phyloP scores from a whole-genome alignment of 371 early-diverging fungal genomes.

The Parasitella parasitica region DNA sequence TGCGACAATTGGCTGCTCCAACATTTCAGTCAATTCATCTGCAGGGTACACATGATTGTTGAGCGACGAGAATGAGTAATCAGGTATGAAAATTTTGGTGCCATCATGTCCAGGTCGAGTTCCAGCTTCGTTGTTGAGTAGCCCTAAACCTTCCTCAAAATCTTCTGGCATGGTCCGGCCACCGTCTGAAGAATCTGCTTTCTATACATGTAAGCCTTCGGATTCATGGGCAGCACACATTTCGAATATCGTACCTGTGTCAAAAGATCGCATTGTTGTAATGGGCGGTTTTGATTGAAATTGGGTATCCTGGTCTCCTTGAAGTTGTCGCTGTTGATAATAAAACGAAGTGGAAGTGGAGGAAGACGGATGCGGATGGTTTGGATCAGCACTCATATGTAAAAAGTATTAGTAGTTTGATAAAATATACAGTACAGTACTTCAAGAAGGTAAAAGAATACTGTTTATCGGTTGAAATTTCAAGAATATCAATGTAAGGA shows the following conservation, averaged over 20 bases:
- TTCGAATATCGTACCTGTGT: constrained; percentile 15
- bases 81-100: constrained; percentile 7
- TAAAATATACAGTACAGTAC: no score
- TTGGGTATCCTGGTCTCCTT: neutral
- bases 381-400: neutral
- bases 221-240: neutral
- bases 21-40: constrained; percentile 42
- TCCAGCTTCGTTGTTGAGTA: constrained; percentile 4
- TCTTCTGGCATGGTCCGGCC: constrained; percentile 33
- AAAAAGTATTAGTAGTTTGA: neutral
- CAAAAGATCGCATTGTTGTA: constrained; percentile 10
- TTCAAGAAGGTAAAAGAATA: no score
- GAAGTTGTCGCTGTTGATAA: neutral
- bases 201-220: neutral
- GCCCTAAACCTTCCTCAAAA: constrained; percentile 30
- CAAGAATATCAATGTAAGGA: neutral
- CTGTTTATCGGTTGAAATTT: no score
- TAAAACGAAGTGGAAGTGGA: neutral
- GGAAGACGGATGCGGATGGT: neutral
- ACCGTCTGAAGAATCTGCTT: constrained; percentile 32
- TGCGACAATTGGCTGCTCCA: constrained; percentile 6
- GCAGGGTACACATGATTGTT: constrained; percentile 1
- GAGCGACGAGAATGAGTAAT: constrained; percentile 30
- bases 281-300: neutral
- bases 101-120: neutral